Evolutionary conservation across 208 protist genomes (phyloP).

Genomic region (Trypanosoma theileri): DNA sequence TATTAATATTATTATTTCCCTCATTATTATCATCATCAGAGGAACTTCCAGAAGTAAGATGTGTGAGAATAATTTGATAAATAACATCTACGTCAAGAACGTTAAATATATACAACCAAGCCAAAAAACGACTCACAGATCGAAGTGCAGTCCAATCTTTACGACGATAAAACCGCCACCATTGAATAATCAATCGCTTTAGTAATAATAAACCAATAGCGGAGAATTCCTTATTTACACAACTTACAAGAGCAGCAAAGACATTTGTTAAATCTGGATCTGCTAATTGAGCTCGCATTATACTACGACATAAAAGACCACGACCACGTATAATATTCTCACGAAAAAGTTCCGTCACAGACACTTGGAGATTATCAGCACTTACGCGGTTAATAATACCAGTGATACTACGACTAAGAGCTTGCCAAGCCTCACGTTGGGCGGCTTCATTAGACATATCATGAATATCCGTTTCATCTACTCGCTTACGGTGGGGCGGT

Average conservation of each 20-base stretch:
- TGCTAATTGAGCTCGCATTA: constrained; percentile 94
- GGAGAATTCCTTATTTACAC: constrained; percentile 98
- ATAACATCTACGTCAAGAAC: constrained; percentile 75
- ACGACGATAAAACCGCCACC: constrained; percentile 80
- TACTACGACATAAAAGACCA: constrained; percentile 92
- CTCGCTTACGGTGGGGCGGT: constrained; percentile 65
- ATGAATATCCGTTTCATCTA: constrained; percentile 21
- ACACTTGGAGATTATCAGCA: constrained; percentile 91
- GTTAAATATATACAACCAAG: constrained; percentile 77
- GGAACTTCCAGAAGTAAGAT: constrained; percentile 74
- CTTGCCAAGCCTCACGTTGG: constrained; percentile 96
- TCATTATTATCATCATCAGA: too few species aligned
- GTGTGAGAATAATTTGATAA: constrained; percentile 75
- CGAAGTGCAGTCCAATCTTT: constrained; percentile 90
- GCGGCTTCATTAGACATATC: constrained; percentile 29
- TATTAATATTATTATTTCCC: too few species aligned
- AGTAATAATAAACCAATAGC: constrained; percentile 94
- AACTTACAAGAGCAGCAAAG: constrained; percentile 93
- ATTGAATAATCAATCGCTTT: constrained; percentile 91
- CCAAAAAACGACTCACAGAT: constrained; percentile 66
- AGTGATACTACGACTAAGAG: constrained; percentile 96
- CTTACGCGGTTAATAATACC: constrained; percentile 98
- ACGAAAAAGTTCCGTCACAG: constrained; percentile 94
- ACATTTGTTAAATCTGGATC: constrained; percentile 96
- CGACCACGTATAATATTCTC: constrained; percentile 98